Base-by-base conservation (phyloP, 257 asterid genomes). In the Anisodus acutangulus region DNA sequence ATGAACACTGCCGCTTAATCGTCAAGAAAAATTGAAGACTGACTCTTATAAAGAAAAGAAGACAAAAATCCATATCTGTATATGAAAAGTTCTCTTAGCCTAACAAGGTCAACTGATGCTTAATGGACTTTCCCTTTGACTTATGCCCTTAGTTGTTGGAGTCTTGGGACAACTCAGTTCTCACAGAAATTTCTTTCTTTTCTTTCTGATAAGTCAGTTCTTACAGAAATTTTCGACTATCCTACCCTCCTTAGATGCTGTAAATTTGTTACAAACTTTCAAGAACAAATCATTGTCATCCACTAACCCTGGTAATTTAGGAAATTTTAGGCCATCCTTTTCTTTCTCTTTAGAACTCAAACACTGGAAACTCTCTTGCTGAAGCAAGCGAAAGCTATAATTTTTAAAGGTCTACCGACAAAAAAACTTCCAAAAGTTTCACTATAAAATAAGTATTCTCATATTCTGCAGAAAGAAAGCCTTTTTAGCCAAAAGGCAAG, bases 401-500 rank as follows among this genome's bases (percentile, higher is more conserved):
- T 17, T n/a, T 49, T 45, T 0, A 69, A 2, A 69, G 54, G 57
- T 43, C 57, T 43, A 47, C 59, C 39, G 11, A 72, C 59, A 47
- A 72, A 47, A 74, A 6, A n/a, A 26, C 15, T 19, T 49, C 60
- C 2, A 71, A 74, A 11, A 74, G 45, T 74, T 51, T 12, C 81
- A 13, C 63, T 76, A 22, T 5, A 74, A 74, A 19, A 22, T 12
- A 47, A 47, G 80, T 74, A 5, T 22, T 63, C 37, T 26, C 70
- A 64, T 9, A 63, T 31, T 12, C 45, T 53, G 15, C 43, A 78
- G 26, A 78, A 13, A 51, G 13, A 76, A 72, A 49, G 43, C 62
- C 81, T 22, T 51, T 74, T 74, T 49, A 74, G 45, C 63, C 81
- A 51, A 51, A 76, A 76, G 45, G 45, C 81, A 74, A 49, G 43